These are phyloP conservation scores for Tolypocladium nubicola DNA, from an alignment of 2,329 filamentous ascomycete species.

Conservation along the genomic window DNA sequence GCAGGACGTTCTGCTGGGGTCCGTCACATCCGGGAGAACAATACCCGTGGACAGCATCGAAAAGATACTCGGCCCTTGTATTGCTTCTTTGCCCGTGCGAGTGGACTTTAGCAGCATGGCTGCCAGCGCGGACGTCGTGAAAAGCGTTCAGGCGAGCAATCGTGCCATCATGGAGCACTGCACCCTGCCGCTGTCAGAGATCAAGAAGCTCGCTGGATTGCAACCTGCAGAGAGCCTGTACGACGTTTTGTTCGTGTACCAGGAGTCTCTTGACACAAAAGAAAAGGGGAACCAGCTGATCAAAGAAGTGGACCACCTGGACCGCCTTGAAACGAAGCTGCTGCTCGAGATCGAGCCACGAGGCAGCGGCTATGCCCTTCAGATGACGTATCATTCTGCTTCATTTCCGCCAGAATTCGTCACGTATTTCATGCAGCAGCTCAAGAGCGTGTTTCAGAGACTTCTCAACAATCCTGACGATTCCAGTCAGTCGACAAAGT, in stretches of 20 bases:
- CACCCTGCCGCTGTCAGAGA: slow-evolving; percentile 54
- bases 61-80: slow-evolving; percentile 66
- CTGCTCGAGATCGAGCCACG: slow-evolving; percentile 66
- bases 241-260: slow-evolving; percentile 74
- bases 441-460: slow-evolving; percentile 38
- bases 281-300: slow-evolving; percentile 25
- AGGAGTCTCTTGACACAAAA: slow-evolving; percentile 51
- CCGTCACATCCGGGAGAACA: slow-evolving; percentile 72
- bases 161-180: slow-evolving; percentile 54
- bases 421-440: slow-evolving; percentile 45
- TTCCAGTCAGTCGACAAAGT: slow-evolving; percentile 5
- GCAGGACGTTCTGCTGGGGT: slow-evolving; percentile 62
- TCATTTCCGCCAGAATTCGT: slow-evolving; percentile 45
- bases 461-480: slow-evolving; percentile 15
- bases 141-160: slow-evolving; percentile 53
- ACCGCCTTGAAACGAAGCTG: slow-evolving; percentile 66
- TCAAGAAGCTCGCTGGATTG: slow-evolving; percentile 50
- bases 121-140: slow-evolving; percentile 50
- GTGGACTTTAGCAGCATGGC: slow-evolving; percentile 41
- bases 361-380: slow-evolving; percentile 27
- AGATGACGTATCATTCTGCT: slow-evolving; percentile 36
- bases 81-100: slow-evolving; percentile 66
- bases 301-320: slow-evolving; percentile 47
- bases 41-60: slow-evolving; percentile 62
- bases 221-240: slow-evolving; percentile 52